phyloP scores from a whole-genome alignment of 495 filamentous ascomycete species.

The Lindgomyces ingoldianus region DNA sequence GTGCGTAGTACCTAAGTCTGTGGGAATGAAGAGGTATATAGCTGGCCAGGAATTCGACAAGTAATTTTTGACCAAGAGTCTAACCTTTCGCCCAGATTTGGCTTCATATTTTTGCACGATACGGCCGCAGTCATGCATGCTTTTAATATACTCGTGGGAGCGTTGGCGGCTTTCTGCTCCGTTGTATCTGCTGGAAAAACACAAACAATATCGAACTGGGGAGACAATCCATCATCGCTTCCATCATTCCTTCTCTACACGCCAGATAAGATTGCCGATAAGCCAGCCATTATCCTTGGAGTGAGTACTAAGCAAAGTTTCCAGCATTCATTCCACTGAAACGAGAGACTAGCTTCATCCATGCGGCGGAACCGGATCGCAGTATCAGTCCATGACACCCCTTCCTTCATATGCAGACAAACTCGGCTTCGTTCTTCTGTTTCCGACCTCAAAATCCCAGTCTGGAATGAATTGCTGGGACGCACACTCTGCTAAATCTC shows the following conservation, averaged over 20 bases:
- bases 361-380: slow-evolving; percentile 54
- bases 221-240: slow-evolving; percentile 3
- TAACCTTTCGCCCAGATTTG: no score
- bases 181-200: neutral
- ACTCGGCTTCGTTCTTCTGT: slow-evolving; percentile 31
- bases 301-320: no score
- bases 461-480: slow-evolving; percentile 58
- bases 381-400: slow-evolving; percentile 51
- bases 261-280: slow-evolving; percentile 4
- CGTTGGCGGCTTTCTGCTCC: neutral
- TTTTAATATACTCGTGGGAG: no score
- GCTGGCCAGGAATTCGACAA: no score
- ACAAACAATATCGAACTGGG: neutral
- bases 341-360: slow-evolving; percentile 11
- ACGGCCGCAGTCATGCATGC: no score
- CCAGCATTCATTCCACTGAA: neutral
- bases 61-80: no score
- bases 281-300: slow-evolving; percentile 2
- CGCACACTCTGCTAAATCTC: slow-evolving; percentile 53
- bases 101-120: no score
- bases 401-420: slow-evolving; percentile 54
- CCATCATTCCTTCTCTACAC: neutral
- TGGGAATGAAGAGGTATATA: no score
- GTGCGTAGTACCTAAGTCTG: no score
- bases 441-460: slow-evolving; percentile 51